These are phyloP conservation scores for Chaetoceros tenuissimus DNA, from an alignment of 108 stramenopile species.

Conservation along the genomic window DNA sequence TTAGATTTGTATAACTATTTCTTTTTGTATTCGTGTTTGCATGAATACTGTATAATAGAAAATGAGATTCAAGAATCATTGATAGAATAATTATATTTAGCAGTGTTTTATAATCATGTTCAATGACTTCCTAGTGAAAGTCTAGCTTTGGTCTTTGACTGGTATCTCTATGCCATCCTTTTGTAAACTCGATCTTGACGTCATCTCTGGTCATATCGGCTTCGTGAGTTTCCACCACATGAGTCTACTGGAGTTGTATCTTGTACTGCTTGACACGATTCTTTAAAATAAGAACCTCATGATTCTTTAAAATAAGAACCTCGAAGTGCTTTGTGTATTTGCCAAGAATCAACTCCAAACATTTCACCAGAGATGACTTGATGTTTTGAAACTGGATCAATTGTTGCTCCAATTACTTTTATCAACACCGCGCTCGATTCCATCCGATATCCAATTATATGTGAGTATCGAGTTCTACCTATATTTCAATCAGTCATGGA, in stretches of 20 bases:
- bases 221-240: not conserved
- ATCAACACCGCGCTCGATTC: constrained; percentile 24
- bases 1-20: too few species aligned
- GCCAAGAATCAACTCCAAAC: constrained; percentile 69
- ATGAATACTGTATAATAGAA: too few species aligned
- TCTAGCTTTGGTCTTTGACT: too few species aligned
- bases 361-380: constrained; percentile 76
- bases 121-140: too few species aligned
- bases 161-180: too few species aligned
- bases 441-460: constrained; percentile 33
- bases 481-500: constrained; percentile 38
- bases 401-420: constrained; percentile 20
- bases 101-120: too few species aligned
- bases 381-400: constrained; percentile 23
- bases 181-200: not conserved
- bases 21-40: too few species aligned
- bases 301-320: constrained; percentile 53
- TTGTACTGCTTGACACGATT: constrained; percentile 1
- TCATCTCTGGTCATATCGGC: not conserved
- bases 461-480: constrained; percentile 59
- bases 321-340: constrained; percentile 53
- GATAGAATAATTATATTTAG: too few species aligned
- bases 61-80: too few species aligned
- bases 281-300: too few species aligned
- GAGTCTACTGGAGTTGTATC: not conserved